These are phyloP conservation scores for Fusarium pseudonygamai DNA, from an alignment of 2,329 filamentous ascomycete genomes.

Conservation along the genomic window DNA sequence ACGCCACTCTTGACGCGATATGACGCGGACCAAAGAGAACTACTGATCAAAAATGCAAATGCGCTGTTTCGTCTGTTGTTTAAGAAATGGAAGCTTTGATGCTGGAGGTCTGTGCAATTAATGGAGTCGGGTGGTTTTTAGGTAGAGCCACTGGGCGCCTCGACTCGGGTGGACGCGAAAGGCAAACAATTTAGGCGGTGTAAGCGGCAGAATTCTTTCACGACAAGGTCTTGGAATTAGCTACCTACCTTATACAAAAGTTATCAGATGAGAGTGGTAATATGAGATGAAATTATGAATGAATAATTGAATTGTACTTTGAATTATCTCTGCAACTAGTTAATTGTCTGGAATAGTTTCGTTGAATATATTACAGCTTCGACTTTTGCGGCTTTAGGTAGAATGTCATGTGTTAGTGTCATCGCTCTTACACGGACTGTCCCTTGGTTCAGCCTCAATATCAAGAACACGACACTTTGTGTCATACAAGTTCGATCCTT, in stretches of 20 bases:
- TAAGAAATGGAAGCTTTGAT: conserved; percentile 13
- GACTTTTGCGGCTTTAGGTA: not conserved
- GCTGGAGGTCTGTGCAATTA: conserved; percentile 25
- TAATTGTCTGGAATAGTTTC: too few relatives aligned
- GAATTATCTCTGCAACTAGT: not conserved
- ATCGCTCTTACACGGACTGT: not conserved
- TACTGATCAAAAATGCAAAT: conserved; percentile 23
- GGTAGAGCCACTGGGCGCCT: not conserved
- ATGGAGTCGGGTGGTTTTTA: not conserved
- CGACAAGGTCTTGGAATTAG: not conserved
- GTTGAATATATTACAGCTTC: not conserved
- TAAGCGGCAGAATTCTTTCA: conserved; percentile 22
- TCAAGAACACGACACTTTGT: not conserved
- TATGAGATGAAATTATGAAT: not conserved
- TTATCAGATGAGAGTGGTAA: not conserved
- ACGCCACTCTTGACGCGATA: conserved; percentile 19
- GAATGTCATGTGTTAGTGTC: not conserved
- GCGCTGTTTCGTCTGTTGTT: not conserved
- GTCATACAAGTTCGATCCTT: not conserved
- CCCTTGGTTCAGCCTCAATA: not conserved
- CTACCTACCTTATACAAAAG: too few relatives aligned
- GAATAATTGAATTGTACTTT: not conserved
- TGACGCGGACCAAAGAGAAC: conserved; percentile 12
- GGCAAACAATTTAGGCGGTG: conserved; percentile 46
- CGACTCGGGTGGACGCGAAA: conserved; percentile 11